Conservation (phyloP, 2,329 filamentous ascomycete genomes). For the Penicillium expansum region DNA sequence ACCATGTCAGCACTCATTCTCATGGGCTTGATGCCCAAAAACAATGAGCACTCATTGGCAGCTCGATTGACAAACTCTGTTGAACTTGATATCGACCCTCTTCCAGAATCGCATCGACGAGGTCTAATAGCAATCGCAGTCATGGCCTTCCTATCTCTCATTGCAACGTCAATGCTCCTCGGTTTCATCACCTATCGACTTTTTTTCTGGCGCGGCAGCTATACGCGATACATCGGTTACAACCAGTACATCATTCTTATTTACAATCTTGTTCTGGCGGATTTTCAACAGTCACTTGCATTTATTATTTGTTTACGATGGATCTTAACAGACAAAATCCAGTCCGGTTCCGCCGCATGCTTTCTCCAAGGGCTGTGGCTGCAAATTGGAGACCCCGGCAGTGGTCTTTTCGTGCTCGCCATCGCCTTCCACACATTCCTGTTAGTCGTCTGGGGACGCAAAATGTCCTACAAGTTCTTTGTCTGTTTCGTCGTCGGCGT, state of each 20-base stretch:
- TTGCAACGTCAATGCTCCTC: conserved; percentile 46
- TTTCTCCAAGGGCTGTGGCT: conserved; percentile 53
- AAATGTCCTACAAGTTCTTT: conserved; percentile 48
- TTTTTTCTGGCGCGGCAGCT: conserved; percentile 50
- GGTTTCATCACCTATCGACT: conserved; percentile 52
- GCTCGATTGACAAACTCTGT: conserved; percentile 21
- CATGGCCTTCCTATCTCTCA: conserved; percentile 48
- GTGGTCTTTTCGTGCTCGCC: conserved; percentile 54
- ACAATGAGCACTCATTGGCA: conserved; percentile 17
- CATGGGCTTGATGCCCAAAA: conserved; percentile 15
- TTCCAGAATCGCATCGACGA: conserved; percentile 33
- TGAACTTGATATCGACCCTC: conserved; percentile 32
- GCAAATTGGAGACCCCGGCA: conserved; percentile 52
- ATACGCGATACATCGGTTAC: conserved; percentile 51
- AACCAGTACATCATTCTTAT: conserved; percentile 57
- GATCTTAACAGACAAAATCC: conserved; percentile 45
- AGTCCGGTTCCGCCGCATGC: conserved; percentile 46
- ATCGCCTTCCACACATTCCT: conserved; percentile 56
- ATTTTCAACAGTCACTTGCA: conserved; percentile 53
- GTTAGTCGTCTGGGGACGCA: conserved; percentile 48
- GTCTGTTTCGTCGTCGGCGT: conserved; percentile 43
- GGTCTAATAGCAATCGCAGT: conserved; percentile 50
- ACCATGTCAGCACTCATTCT: conserved; percentile 17
- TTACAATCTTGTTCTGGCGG: conserved; percentile 53
- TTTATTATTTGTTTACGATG: conserved; percentile 52